A percentile compares a stretch with the other conserved stretches of the same genome.
Conservation (phyloP, 2,329 filamentous ascomycete genomes). For the Penicillium griseofulvum region DNA sequence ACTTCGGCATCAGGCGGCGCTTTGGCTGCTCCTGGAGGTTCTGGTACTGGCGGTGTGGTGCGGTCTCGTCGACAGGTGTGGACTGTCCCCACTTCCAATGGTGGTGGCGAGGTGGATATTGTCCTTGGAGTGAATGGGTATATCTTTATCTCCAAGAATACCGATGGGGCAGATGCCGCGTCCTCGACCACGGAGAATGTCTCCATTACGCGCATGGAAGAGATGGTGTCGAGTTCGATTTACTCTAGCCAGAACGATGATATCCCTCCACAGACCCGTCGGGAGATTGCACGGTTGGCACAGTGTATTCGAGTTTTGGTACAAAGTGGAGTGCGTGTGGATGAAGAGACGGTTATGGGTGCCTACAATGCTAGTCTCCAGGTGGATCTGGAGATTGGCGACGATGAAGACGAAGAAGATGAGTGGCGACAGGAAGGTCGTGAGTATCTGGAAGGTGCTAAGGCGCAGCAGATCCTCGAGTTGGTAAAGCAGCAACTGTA, state of each 20-base stretch:
- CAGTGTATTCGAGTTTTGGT: conserved; percentile 81
- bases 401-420: conserved; percentile 38
- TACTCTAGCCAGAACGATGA: conserved; percentile 95
- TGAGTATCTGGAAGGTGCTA: conserved; percentile 44
- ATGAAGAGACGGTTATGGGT: conserved; percentile 81
- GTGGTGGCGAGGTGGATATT: conserved; percentile 67
- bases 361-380: conserved; percentile 82
- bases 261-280: conserved; percentile 71
- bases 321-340: conserved; percentile 76
- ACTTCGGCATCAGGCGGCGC: conserved; percentile 51
- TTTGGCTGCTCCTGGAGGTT: conserved; percentile 62
- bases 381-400: conserved; percentile 50
- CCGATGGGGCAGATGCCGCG: conserved; percentile 51
- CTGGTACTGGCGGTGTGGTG: conserved; percentile 66
- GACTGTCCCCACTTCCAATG: conserved; percentile 58
- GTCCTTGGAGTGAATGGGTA: conserved; percentile 94
- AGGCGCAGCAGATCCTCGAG: conserved; percentile 39
- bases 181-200: conserved; percentile 52
- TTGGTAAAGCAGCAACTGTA: conserved; percentile 23
- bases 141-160: conserved; percentile 88
- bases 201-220: conserved; percentile 80
- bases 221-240: conserved; percentile 77
- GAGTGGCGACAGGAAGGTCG: conserved; percentile 35
- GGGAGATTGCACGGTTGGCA: conserved; percentile 81
- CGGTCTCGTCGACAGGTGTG: conserved; percentile 82